A percentile compares a stretch with the other conserved stretches of the same genome.
Evolutionary conservation across 2,329 filamentous ascomycete genomes (phyloP).

Genomic region (Exophiala sp.): DNA sequence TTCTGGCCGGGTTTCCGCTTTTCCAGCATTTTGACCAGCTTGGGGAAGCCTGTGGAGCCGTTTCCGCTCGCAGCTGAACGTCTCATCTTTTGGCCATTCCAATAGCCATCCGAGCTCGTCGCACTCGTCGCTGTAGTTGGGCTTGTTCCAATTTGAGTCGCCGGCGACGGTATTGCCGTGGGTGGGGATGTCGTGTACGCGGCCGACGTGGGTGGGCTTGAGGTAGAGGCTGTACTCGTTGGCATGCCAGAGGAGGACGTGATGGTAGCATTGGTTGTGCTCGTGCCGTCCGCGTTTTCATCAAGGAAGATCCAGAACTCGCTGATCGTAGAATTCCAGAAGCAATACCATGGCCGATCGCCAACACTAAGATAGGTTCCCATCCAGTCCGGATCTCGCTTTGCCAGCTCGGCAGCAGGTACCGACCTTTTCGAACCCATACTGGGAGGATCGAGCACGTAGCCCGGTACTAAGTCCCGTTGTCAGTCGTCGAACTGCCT

Average conservation of each 20-base stretch:
- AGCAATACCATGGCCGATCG: slow-evolving; percentile 66
- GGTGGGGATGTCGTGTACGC: neutral
- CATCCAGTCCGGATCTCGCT: slow-evolving; percentile 32
- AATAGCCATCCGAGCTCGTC: slow-evolving; percentile 22
- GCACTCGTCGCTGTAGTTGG: slow-evolving; percentile 18
- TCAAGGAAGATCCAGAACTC: slow-evolving; percentile 66
- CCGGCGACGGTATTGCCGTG: slow-evolving; percentile 1
- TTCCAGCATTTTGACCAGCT: slow-evolving; percentile 64
- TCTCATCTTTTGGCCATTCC: slow-evolving; percentile 17
- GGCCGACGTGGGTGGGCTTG: no score
- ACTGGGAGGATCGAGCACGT: slow-evolving; percentile 33
- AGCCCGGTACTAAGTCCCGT: slow-evolving; percentile 33
- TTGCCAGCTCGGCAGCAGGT: slow-evolving; percentile 7
- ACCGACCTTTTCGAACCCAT: slow-evolving; percentile 32
- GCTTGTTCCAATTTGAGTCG: slow-evolving; percentile 9
- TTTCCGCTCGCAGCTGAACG: slow-evolving; percentile 26
- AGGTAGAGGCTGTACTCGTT: slow-evolving; percentile 9
- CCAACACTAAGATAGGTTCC: slow-evolving; percentile 48
- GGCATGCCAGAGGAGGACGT: slow-evolving; percentile 15
- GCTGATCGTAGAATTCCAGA: slow-evolving; percentile 64
- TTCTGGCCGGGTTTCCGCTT: slow-evolving; percentile 50
- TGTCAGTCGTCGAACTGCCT: neutral
- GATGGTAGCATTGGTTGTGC: slow-evolving; percentile 25
- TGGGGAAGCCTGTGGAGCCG: slow-evolving; percentile 45
- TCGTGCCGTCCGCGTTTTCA: slow-evolving; percentile 42